These are phyloP conservation scores for Microsporum ferrugineum DNA, from an alignment of 2,329 filamentous ascomycete genomes.

Conservation along the genomic window DNA sequence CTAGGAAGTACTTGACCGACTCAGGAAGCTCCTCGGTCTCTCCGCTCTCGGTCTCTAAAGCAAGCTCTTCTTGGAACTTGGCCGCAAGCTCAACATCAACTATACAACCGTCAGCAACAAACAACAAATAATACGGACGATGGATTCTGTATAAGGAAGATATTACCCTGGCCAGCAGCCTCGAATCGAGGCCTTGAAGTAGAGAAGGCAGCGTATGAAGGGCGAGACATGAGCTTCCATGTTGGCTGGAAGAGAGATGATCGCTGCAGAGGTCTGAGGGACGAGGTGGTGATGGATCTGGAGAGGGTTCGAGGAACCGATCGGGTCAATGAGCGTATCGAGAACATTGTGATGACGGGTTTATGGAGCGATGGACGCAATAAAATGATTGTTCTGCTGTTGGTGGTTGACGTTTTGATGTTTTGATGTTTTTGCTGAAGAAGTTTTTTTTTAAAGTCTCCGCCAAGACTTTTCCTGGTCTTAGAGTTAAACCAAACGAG, in stretches of 20 bases:
- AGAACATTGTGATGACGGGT: constrained; percentile 49
- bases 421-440: neutral
- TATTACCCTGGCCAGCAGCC: constrained; percentile 38
- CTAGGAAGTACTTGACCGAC: constrained; percentile 76
- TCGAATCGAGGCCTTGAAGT: constrained; percentile 34
- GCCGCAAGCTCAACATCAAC: constrained; percentile 69
- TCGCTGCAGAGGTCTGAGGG: constrained; percentile 39
- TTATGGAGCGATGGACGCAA: neutral
- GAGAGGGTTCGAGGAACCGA: constrained; percentile 54
- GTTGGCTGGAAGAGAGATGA: constrained; percentile 40
- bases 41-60: constrained; percentile 73
- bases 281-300: constrained; percentile 43
- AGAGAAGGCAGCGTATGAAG: constrained; percentile 37
- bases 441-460: neutral
- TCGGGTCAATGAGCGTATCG: constrained; percentile 54
- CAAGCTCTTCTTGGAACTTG: constrained; percentile 75
- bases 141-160: neutral
- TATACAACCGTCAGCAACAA: constrained; percentile 15
- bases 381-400: neutral
- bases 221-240: constrained; percentile 35
- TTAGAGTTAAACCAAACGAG: too few relatives aligned
- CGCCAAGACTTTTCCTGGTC: neutral
- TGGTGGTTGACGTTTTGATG: neutral
- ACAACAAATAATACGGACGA: neutral
- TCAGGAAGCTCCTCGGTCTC: constrained; percentile 59